Base-by-base conservation (phyloP, 148 eudicot genomes). In the Spergularia marina region DNA sequence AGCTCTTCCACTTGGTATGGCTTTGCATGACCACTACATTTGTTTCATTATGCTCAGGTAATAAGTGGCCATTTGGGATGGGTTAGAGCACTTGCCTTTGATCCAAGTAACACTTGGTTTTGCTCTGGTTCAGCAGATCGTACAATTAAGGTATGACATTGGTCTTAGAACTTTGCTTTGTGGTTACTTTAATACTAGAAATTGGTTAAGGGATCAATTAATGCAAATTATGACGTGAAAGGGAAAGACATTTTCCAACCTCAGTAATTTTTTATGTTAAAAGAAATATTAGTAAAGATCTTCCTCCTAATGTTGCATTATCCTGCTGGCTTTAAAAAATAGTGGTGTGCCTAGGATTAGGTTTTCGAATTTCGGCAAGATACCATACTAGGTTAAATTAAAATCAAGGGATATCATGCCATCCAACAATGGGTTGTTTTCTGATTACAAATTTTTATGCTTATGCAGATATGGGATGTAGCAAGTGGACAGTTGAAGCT, bases 81-180 rank as follows among this genome's bases (percentile, higher is more conserved):
- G 99, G 99, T 95, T 72, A 87, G 99, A 73, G 93, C 99, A 47
- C 79, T 95, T 76, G 99, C 99, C 15, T 91, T 95, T 80, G 94
- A 89, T 86, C 99, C 99, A 54, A 91, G 96, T 82, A 95, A 95
- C 78, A 30, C 70, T 40, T 95, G 99, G 99, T 95, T 95, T 78
- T 92, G 97, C 83, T 89, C 99, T 10, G 99, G 99, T 62, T 95
- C 99, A 70, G 99, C 99, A 61, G 99, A 95, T 90, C 90, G 99
- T 21, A 90, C 97, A 13, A 95, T 95, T 44, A 95, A 95, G 99
- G 99, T 92, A 68, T 53, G 20, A 12, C 21, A 17, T 64, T 12
- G 30, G 53, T 72, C 76, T 25, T 72, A n/a, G 68, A 23, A 15
- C 56, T 41, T n/a, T 61, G 16, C 21, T 17, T 52, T 54, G 0